A percentile compares a stretch with the other conserved stretches of the same genome.
Evolutionary conservation across 768 basidiomycete species (phyloP).

Genomic region (Suillus ampliporus): DNA sequence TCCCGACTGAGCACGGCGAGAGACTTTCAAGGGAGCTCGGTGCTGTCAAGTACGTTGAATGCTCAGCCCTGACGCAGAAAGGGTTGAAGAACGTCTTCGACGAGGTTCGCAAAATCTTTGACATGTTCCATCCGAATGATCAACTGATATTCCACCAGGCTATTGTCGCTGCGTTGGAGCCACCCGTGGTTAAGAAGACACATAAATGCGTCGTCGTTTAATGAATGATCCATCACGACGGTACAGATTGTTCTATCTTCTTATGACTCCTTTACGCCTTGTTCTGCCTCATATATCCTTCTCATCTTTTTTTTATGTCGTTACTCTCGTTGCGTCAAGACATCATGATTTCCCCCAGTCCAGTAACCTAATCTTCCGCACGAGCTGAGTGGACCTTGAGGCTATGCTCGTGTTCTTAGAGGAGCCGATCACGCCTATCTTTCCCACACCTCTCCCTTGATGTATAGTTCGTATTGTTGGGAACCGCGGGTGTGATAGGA

Average conservation of each 20-base stretch:
- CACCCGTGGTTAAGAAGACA: conserved; percentile 87
- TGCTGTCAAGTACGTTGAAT: conserved; percentile 99
- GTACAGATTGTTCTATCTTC: conserved; percentile 37
- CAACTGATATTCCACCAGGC: conserved; percentile 58
- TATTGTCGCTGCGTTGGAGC: conserved; percentile 97
- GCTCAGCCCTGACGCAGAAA: conserved; percentile 98
- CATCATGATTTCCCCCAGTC: conserved; percentile 29
- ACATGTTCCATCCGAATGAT: background rate
- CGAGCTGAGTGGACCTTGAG: conserved; percentile 35
- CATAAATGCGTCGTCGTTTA: conserved; percentile 86
- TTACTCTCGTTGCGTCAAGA: conserved; percentile 23
- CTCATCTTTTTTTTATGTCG: conserved; percentile 30
- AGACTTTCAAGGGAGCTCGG: conserved; percentile 96
- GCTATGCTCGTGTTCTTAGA: conserved; percentile 22
- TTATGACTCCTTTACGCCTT: conserved; percentile 40
- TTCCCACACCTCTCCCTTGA: conserved; percentile 19
- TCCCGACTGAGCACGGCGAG: conserved; percentile 88
- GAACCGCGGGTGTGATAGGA: conserved; percentile 36
- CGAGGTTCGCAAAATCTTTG: conserved; percentile 68
- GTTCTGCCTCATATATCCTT: conserved; percentile 44
- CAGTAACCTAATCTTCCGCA: conserved; percentile 23
- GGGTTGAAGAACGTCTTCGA: conserved; percentile 99
- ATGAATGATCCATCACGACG: conserved; percentile 39
- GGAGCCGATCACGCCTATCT: background rate
- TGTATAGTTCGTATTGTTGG: conserved; percentile 42